Percentiles rank a stretch among this genome's conserved stretches.
Conservation (phyloP, 192 early-diverging fungal genomes). For the Gaertneriomyces sp. region DNA sequence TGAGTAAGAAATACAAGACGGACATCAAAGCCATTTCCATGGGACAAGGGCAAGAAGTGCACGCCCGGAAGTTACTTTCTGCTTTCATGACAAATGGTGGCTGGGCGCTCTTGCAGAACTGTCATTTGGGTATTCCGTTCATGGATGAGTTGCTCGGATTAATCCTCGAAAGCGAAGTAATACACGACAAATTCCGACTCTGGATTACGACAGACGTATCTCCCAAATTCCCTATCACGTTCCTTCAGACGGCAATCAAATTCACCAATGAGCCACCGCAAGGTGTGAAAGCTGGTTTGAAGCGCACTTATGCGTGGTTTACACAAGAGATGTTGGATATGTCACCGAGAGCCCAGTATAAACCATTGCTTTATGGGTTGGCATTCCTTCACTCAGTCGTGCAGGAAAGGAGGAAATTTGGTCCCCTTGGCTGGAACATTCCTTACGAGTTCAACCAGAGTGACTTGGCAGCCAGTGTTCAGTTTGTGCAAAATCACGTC, state of each 20-base stretch:
- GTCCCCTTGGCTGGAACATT: constrained; percentile 67
- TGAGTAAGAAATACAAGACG: constrained; percentile 60
- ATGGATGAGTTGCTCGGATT: constrained; percentile 58
- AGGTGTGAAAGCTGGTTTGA: constrained; percentile 62
- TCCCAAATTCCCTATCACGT: constrained; percentile 61
- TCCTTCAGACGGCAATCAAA: constrained; percentile 64
- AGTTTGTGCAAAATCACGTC: constrained; percentile 68
- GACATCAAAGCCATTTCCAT: constrained; percentile 69
- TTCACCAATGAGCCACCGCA: constrained; percentile 69
- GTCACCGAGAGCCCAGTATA: constrained; percentile 60
- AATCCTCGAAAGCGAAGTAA: constrained; percentile 53
- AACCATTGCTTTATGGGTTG: constrained; percentile 59
- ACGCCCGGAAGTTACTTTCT: constrained; percentile 57
- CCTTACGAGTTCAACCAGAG: constrained; percentile 69
- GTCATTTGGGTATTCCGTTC: constrained; percentile 63
- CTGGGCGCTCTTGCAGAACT: constrained; percentile 64
- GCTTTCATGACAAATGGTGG: constrained; percentile 63
- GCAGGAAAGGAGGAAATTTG: constrained; percentile 64
- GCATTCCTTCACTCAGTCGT: constrained; percentile 66
- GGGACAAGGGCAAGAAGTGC: constrained; percentile 68
- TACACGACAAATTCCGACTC: constrained; percentile 64
- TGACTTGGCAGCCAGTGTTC: constrained; percentile 60
- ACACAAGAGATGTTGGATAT: constrained; percentile 71
- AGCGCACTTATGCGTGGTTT: constrained; percentile 63
- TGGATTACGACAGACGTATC: constrained; percentile 65